Base-by-base conservation (phyloP, 1,284 basidiomycete species). In the Cryptococcus wingfieldii region DNA sequence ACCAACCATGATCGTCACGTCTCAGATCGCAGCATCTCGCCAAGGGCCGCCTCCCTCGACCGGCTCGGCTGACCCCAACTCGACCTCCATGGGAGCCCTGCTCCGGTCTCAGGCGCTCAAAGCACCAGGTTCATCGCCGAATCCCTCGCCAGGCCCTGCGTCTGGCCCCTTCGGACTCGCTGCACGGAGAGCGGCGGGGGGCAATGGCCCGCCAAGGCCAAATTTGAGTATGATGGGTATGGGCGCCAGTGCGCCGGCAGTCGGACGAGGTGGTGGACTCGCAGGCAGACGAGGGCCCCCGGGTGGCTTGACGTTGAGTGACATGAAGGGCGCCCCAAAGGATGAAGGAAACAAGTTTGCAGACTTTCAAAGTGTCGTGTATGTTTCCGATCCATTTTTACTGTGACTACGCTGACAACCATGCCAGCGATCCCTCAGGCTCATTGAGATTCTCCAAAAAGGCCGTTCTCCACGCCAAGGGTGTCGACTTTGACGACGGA, bases 361-460 rank as follows among this genome's bases (percentile, higher is more conserved):
- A 48, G 96, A 93, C 75, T 97, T 97, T 75, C 85, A 86, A 64
- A 91, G 88, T 79, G 95, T 98, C 68, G 90, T 98, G 88, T 92
- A 80, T 58, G 89, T 82, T 8, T 5, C 8, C 27, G 14, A 10
- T 13, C 5, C 25, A 14, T 38, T 8, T 14, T 37, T 14, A 7
- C 4, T 42, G n/a, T 31, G 5, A 7, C 2, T 43, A 43, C 16
- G 16, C 50, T 31, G 18, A 49, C n/a, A 19, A 25, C 38, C 18
- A 18, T 18, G 13, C 7, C 28, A 92, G 90, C 59, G 95, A 98
- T 79, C 92, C 94, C 0, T 92, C 89, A 1, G 95, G 95, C 18
- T 86, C 87, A 1, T 86, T 98, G 68, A 93, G 91, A 71, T 98
- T 98, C 72, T 84, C 83, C 42, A 90, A 89, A 56, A 98, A 98